A percentile compares a stretch with the other conserved stretches of the same genome.
These are phyloP conservation scores for Cystobasidium onofrii DNA, from an alignment of 768 basidiomycete genomes.

Conservation along the genomic window DNA sequence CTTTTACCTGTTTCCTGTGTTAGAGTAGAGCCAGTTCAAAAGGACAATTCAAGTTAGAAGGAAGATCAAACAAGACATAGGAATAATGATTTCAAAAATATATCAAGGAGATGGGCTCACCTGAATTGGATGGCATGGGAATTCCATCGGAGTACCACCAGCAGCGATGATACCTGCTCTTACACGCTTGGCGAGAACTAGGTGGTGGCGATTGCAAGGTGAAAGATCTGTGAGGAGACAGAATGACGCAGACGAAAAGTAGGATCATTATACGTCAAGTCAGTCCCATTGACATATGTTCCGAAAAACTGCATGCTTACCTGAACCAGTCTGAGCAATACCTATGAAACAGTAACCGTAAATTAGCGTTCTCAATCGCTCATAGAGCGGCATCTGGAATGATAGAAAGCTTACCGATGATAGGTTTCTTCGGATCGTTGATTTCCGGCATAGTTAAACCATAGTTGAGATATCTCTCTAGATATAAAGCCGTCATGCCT, in stretches of 20 bases:
- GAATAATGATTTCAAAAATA: too few species aligned
- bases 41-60: too few species aligned
- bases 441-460: conserved; percentile 30
- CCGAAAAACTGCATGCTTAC: not conserved
- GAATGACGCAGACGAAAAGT: not conserved
- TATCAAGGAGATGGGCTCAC: too few species aligned
- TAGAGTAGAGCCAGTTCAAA: too few species aligned
- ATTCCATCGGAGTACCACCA: conserved; percentile 45
- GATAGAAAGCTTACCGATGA: conserved; percentile 10
- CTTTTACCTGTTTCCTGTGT: conserved; percentile 43
- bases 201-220: conserved; percentile 44
- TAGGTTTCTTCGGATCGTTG: conserved; percentile 26
- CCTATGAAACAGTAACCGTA: not conserved
- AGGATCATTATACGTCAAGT: not conserved
- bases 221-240: conserved; percentile 39
- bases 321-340: conserved; percentile 31
- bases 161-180: conserved; percentile 45
- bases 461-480: conserved; percentile 28
- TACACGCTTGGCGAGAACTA: conserved; percentile 44
- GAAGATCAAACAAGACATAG: too few species aligned
- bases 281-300: too few species aligned
- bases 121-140: conserved; percentile 46
- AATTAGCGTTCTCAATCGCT: not conserved
- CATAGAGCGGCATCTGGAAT: too few species aligned
- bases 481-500: conserved; percentile 17